These are phyloP conservation scores for Xylaria palmicola DNA, from an alignment of 495 filamentous ascomycete species.

Conservation along the genomic window DNA sequence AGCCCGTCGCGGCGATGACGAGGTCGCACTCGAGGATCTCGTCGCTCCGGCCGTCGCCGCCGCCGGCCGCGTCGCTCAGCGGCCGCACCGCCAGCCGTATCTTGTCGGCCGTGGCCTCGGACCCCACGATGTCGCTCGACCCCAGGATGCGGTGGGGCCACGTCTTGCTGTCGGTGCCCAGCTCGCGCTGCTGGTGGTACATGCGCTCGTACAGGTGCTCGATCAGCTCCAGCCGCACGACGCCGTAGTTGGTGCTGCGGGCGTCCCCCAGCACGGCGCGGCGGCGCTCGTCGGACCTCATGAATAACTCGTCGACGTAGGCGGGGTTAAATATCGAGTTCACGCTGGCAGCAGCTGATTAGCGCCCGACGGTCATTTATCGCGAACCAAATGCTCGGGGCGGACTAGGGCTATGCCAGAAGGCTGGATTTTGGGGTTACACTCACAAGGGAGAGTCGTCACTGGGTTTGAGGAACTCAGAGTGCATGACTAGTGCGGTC, in stretches of 20 bases:
- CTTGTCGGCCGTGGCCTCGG: slow-evolving; percentile 47
- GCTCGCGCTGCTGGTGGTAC: slow-evolving; percentile 75
- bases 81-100: slow-evolving; percentile 44
- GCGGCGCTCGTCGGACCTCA: slow-evolving; percentile 58
- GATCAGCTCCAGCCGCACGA: slow-evolving; percentile 83
- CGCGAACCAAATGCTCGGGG: too few relatives aligned
- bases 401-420: too few relatives aligned
- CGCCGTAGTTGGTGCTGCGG: slow-evolving; percentile 86
- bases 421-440: neutral
- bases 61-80: slow-evolving; percentile 30
- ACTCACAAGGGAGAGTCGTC: slow-evolving; percentile 94
- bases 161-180: slow-evolving; percentile 61
- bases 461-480: slow-evolving; percentile 78
- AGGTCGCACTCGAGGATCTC: slow-evolving; percentile 72
- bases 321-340: slow-evolving; percentile 95
- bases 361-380: too few relatives aligned
- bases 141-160: slow-evolving; percentile 82
- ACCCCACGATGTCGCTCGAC: slow-evolving; percentile 58
- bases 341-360: slow-evolving; percentile 66
- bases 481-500: slow-evolving; percentile 73
- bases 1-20: slow-evolving; percentile 85
- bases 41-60: slow-evolving; percentile 32
- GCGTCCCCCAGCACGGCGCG: slow-evolving; percentile 66
- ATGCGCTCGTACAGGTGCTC: slow-evolving; percentile 81
- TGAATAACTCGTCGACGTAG: slow-evolving; percentile 72